Base-by-base conservation (phyloP, 2,329 filamentous ascomycete species). In the Fusarium pseudonygamai region DNA sequence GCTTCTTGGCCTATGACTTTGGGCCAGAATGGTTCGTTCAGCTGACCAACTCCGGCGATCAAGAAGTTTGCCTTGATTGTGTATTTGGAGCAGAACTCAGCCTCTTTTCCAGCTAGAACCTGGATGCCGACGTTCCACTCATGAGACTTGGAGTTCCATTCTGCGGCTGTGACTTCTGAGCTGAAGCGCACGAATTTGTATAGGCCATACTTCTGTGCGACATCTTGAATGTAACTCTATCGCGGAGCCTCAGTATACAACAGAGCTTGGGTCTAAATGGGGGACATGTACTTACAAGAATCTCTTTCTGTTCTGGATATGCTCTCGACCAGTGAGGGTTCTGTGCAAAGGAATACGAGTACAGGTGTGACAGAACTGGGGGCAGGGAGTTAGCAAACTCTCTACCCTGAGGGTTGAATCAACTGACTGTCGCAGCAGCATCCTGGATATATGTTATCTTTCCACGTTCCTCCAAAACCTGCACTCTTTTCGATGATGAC, bases 371-470 rank as follows among this genome's bases (percentile, higher is more conserved):
- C 20, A 49, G 9, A 7, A 49, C 46, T 49, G 0, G 0, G 24
- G 10, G 0, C 15, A 0, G 2, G 13, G 3, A 6, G 28, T 49
- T n/a, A 49, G 46, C 12, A 5, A 4, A 0, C 1, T 0, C 5
- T 30, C 46, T n/a, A n/a, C 20, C 0, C 3, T 5, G 22, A 9
- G 22, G 3, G 6, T 6, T 18, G 28, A 30, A n/a, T 13, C 7
- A 16, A 49, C 46, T 15, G 16, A 49, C 46, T 49, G 28, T 49
- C 46, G 22, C 46, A 49, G 46, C 46, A 49, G 5, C 28, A 9
- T 16, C 46, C 46, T 16, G 46, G 28, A 18, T 49, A 49, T 16
- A 49, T 49, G 3, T 49, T 49, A 13, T 49, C 46, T 18, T 49
- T 49, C 28, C 46, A 49, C 7, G 28, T 49, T 10, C 46, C 46